A percentile compares a stretch with the other conserved stretches of the same genome.
phyloP scores from a whole-genome alignment of 306 rosid genomes.

The Biancaea sappan region DNA sequence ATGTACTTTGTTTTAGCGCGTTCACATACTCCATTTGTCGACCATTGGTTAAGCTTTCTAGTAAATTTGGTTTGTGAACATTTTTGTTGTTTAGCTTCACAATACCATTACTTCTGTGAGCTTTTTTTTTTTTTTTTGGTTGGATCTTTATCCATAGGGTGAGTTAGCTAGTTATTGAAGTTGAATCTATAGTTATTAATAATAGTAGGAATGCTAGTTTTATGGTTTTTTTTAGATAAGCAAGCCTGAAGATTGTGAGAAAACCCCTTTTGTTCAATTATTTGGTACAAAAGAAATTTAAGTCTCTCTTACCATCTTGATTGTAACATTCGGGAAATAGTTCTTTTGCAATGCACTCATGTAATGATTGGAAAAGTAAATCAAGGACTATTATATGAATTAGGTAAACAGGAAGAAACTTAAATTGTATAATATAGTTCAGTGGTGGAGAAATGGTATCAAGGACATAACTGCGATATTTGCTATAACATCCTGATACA shows the following conservation, averaged over 20 bases:
- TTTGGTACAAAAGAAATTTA: slow-evolving; percentile 94
- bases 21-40: neutral
- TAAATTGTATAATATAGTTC: no score
- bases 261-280: slow-evolving; percentile 82
- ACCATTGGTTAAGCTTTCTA: slow-evolving; percentile 10
- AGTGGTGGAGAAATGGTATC: no score
- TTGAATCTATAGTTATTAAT: slow-evolving; percentile 12
- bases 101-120: neutral
- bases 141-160: slow-evolving; percentile 30
- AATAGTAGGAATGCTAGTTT: slow-evolving; percentile 30
- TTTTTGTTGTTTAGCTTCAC: no score
- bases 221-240: slow-evolving; percentile 71
- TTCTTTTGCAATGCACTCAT: neutral
- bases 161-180: neutral
- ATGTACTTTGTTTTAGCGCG: slow-evolving; percentile 4
- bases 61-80: slow-evolving; percentile 7
- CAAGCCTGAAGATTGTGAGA: slow-evolving; percentile 91
- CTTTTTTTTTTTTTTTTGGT: neutral
- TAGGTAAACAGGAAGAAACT: slow-evolving; percentile 6
- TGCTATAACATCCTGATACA: neutral
- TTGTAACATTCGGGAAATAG: slow-evolving; percentile 5
- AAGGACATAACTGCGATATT: neutral
- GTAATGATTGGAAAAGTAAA: no score
- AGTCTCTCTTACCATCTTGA: slow-evolving; percentile 41
- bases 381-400: slow-evolving; percentile 18